A percentile compares a stretch with the other conserved stretches of the same genome.
Conservation (phyloP, 2,329 filamentous ascomycete genomes). For the Exophiala viscosa region DNA sequence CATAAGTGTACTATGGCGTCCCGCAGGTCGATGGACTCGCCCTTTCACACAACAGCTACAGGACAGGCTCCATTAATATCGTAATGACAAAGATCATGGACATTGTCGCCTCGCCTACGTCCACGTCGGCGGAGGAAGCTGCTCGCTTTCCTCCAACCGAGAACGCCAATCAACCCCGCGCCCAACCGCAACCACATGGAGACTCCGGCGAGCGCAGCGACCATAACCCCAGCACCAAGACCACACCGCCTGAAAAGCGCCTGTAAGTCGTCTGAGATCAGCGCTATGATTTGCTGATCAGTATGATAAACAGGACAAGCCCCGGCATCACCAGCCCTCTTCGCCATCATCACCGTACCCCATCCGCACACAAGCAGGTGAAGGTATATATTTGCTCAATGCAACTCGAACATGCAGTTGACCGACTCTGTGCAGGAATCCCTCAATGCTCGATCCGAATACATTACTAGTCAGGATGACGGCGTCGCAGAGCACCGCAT, state of each 20-base stretch:
- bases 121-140: slow-evolving; percentile 23
- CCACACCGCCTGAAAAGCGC: slow-evolving; percentile 40
- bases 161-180: slow-evolving; percentile 37
- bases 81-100: slow-evolving; percentile 28
- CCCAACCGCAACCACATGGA: slow-evolving; percentile 41
- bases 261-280: slow-evolving; percentile 38
- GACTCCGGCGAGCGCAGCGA: slow-evolving; percentile 44
- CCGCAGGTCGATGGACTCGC: background rate
- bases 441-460: slow-evolving; percentile 81
- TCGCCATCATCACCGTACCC: slow-evolving; percentile 61
- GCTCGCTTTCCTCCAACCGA: slow-evolving; percentile 9
- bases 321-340: slow-evolving; percentile 61
- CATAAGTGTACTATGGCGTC: slow-evolving; percentile 4
- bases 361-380: slow-evolving; percentile 58
- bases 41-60: slow-evolving; percentile 66
- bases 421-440: slow-evolving; percentile 63
- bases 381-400: slow-evolving; percentile 47
- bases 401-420: background rate
- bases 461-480: slow-evolving; percentile 78
- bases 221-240: slow-evolving; percentile 9
- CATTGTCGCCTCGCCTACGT: slow-evolving; percentile 27
- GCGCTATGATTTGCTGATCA: slow-evolving; percentile 1
- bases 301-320: slow-evolving; percentile 45
- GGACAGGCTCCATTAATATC: slow-evolving; percentile 7
- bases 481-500: slow-evolving; percentile 78